Evolutionary conservation across 2,329 filamentous ascomycete species (phyloP).

Genomic region (Aspergillus alliaceus): DNA sequence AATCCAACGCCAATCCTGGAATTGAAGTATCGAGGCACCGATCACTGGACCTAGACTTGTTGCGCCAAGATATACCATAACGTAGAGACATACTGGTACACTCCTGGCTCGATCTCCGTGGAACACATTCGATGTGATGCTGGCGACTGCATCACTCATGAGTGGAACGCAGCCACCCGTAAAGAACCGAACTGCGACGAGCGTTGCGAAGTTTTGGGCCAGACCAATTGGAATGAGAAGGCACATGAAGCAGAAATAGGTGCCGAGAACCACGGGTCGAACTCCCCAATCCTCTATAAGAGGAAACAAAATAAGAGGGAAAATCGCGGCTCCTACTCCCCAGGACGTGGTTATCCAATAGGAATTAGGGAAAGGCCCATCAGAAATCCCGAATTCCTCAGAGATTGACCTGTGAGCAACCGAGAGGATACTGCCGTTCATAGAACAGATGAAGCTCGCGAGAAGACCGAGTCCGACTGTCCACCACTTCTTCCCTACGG

Average conservation of each 20-base stretch:
- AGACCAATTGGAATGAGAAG: slow-evolving; percentile 45
- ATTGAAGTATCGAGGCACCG: slow-evolving; percentile 36
- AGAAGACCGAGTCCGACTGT: slow-evolving; percentile 27
- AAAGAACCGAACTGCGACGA: slow-evolving; percentile 45
- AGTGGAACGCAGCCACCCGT: slow-evolving; percentile 43
- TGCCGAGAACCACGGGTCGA: slow-evolving; percentile 39
- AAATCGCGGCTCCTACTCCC: slow-evolving; percentile 30
- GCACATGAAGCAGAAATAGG: slow-evolving; percentile 39
- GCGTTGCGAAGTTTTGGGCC: slow-evolving; percentile 46
- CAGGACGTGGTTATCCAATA: slow-evolving; percentile 36
- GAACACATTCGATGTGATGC: slow-evolving; percentile 33
- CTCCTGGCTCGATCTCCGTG: slow-evolving; percentile 34
- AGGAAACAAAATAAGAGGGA: slow-evolving; percentile 30
- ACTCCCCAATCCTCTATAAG: slow-evolving; percentile 44
- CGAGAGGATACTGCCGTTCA: slow-evolving; percentile 42
- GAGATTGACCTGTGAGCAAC: slow-evolving; percentile 38
- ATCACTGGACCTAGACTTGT: slow-evolving; percentile 46
- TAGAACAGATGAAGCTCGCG: slow-evolving; percentile 33
- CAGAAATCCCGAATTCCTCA: slow-evolving; percentile 30
- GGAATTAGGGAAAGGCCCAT: slow-evolving; percentile 30
- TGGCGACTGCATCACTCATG: slow-evolving; percentile 37
- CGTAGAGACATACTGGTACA: slow-evolving; percentile 42
- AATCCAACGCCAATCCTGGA: slow-evolving; percentile 39
- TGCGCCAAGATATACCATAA: slow-evolving; percentile 41
- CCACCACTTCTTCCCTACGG: slow-evolving; percentile 36